Base-by-base conservation (phyloP, 2,329 filamentous ascomycete genomes). In the Penicillium sp. region DNA sequence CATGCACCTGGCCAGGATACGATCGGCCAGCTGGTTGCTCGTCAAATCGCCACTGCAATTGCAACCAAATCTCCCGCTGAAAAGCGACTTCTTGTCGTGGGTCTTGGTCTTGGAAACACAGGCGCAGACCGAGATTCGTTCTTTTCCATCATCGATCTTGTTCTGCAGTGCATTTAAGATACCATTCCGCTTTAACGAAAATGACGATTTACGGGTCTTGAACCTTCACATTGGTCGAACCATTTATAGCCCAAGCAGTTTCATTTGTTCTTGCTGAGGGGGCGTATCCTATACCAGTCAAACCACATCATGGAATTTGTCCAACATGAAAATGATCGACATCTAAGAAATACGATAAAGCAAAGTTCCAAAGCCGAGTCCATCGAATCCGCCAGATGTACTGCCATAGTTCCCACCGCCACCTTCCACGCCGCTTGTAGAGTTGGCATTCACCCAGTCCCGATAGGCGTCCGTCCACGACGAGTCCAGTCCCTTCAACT, bases 21-120 rank as follows among this genome's bases (percentile, higher is more conserved):
- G 0, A 72, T 95, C 4, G 93, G 91, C 1, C 92, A 97, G 70
- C 83, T 97, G 1, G 88, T 95, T 65, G 92, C 92, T 2, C 90
- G 90, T 36, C 93, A 97, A 65, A 87, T 97, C 59, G 94, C 88
- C 4, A 95, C 87, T 65, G 84, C 88, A 32, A 82, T 99, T 52
- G 80, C 86, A 15, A 84, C 87, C 53, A 86, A 86, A 56, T 81
- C 89, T 46, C 85, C 90, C 5, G 74, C 78, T 37, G 85, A 88
- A 67, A 78, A 76, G 56, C 73, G 85, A 34, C 73, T 81, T 57
- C 71, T 88, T 12, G 79, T 88, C 18, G 63, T 88, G 27, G 84
- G 83, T 0, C 66, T 85, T 55, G 84, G 84, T 0, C 66, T 86
- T 30, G 75, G 80, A 39, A 77, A 75, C 48, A 69, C 68, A 26